Evolutionary conservation across 495 filamentous ascomycete genomes (phyloP), one percentile per base, ranked within the genome.

Genomic region (Penicillium canescens): DNA sequence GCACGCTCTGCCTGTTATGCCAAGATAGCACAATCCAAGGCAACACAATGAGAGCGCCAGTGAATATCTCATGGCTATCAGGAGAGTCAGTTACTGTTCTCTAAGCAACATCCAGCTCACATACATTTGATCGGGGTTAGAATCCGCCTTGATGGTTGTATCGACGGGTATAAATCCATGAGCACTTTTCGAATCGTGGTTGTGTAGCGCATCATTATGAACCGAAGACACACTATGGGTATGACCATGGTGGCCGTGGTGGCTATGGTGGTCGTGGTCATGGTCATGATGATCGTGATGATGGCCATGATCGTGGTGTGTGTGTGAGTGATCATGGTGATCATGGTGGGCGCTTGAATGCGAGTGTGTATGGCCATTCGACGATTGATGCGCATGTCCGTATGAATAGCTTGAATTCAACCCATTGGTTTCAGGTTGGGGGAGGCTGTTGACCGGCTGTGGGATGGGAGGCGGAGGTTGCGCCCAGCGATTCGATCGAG

Each of bases 11-110:
- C 39, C 62, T 60, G 18, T 68, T 61, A 31, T 70, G 76, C 75
- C 75, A 78, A 9, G 73, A 77, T 3, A 76, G 35, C 9, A 59
- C 62, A 35, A 76, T 62, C 75, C 73, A 77, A 12, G 75, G 75
- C 40, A 75, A 50, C 5, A 70, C 61, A 2, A 70, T 57, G 0
- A 76, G 42, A 18, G 67, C 37, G 21, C 72, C 68, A 12, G 65
- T 61, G 6, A 70, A 6, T 6, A 72, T 46, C 44, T 74, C 73
- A 33, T 68, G 34, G 18, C 75, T 76, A 50, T 4, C 33, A 36
- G 13, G 26, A 34, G 33, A 24, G 54, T 68, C 52, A 68, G 50
- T n/a, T 40, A n/a, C 24, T 42, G 31, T n/a, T 41, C n/a, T 5
- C 6, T 16, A 40, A 42, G 26, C 18, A 43, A n/a, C 38, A 34